Evolutionary conservation across 1,139 yeast genomes (phyloP).

Genomic region (Pichia terricola): DNA sequence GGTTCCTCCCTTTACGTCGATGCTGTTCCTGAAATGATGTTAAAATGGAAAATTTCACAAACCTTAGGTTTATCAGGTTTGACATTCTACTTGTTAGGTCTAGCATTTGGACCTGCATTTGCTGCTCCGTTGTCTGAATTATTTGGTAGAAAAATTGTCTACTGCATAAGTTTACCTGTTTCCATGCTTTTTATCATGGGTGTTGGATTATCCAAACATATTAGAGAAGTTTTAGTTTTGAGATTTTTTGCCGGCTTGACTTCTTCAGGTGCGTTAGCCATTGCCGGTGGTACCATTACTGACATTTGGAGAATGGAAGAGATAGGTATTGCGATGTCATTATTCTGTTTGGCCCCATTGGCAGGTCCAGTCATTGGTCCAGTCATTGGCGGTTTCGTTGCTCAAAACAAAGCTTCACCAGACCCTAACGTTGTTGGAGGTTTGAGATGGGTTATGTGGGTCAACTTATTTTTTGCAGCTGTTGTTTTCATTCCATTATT

Average conservation of each 20-base stretch:
- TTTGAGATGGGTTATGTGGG: slow-evolving; percentile 79
- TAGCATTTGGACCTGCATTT: slow-evolving; percentile 66
- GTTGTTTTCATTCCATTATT: slow-evolving; percentile 48
- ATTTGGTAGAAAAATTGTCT: slow-evolving; percentile 55
- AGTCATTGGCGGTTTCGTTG: slow-evolving; percentile 71
- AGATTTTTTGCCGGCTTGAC: slow-evolving; percentile 74
- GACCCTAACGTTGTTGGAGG: slow-evolving; percentile 25
- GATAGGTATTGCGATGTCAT: slow-evolving; percentile 60
- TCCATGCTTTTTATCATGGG: slow-evolving; percentile 74
- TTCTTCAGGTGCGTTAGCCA: slow-evolving; percentile 77
- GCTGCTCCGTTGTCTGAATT: slow-evolving; percentile 75
- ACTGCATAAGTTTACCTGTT: slow-evolving; percentile 49
- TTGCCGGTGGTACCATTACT: slow-evolving; percentile 79
- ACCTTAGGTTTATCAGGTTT: slow-evolving; percentile 58
- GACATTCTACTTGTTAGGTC: slow-evolving; percentile 60
- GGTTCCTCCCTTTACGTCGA: slow-evolving; percentile 64
- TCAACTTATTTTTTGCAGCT: slow-evolving; percentile 64
- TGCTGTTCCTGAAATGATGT: slow-evolving; percentile 46
- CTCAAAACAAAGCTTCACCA: slow-evolving; percentile 35
- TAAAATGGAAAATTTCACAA: slow-evolving; percentile 38
- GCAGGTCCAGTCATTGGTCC: slow-evolving; percentile 83
- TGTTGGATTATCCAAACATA: slow-evolving; percentile 53
- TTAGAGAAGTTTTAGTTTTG: slow-evolving; percentile 50
- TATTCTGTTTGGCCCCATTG: slow-evolving; percentile 61
- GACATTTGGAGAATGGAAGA: slow-evolving; percentile 66